Evolutionary conservation across 1,139 yeast genomes (phyloP).

Genomic region (Saccharomycopsis hybrid): DNA sequence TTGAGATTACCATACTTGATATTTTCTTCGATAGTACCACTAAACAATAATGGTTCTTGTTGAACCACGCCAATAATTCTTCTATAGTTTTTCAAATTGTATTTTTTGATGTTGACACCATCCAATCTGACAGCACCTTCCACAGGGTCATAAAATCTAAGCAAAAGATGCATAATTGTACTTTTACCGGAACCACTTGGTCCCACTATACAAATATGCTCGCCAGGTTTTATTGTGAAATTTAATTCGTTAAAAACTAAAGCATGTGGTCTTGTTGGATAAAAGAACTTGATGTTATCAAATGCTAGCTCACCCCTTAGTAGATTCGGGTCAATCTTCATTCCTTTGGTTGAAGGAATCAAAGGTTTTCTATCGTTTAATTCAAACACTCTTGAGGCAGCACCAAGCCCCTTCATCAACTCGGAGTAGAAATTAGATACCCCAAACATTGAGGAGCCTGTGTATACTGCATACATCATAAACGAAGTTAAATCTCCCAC

Average conservation of each 20-base stretch:
- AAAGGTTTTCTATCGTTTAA: conserved; percentile 70
- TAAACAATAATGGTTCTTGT: conserved; percentile 79
- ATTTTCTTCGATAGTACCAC: conserved; percentile 75
- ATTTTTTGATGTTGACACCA: conserved; percentile 53
- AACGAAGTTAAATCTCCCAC: conserved; percentile 89
- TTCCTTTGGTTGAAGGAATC: conserved; percentile 54
- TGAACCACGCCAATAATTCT: conserved; percentile 77
- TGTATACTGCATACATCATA: conserved; percentile 93
- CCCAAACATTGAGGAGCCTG: conserved; percentile 90
- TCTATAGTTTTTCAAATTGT: conserved; percentile 67
- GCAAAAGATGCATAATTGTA: conserved; percentile 66
- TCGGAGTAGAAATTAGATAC: conserved; percentile 88
- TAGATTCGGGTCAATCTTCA: conserved; percentile 31
- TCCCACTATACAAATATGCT: conserved; percentile 85
- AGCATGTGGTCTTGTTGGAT: conserved; percentile 85
- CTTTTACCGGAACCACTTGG: conserved; percentile 92
- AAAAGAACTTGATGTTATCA: conserved; percentile 60
- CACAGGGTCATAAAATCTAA: conserved; percentile 60
- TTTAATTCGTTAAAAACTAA: conserved; percentile 59
- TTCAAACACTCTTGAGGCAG: conserved; percentile 89
- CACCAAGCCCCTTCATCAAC: conserved; percentile 95
- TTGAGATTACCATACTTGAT: conserved; percentile 60
- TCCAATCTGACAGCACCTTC: conserved; percentile 63
- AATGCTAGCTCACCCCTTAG: conserved; percentile 55
- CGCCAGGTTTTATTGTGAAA: conserved; percentile 57